These are phyloP conservation scores for Lantana camara DNA, from an alignment of 257 asterid species.

Conservation along the genomic window DNA sequence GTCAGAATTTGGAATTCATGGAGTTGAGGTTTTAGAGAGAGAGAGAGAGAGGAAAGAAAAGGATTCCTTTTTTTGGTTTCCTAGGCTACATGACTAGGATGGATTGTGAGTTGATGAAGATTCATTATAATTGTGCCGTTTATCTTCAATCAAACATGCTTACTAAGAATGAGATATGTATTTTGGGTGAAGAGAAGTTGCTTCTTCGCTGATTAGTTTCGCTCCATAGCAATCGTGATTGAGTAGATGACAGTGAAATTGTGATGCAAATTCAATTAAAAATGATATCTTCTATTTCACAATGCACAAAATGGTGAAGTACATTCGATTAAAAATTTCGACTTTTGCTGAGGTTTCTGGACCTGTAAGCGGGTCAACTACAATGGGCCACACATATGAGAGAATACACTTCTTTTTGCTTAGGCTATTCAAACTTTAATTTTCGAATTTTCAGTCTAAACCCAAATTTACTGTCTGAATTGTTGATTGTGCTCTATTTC, in stretches of 20 bases:
- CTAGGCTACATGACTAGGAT: background rate
- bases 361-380: background rate
- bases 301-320: too few relatives aligned
- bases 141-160: background rate
- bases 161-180: background rate
- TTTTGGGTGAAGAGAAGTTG: slow-evolving; percentile 13
- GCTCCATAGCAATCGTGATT: background rate
- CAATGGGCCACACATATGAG: background rate
- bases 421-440: slow-evolving; percentile 3
- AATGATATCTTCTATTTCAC: too few relatives aligned
- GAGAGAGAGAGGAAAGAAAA: too few relatives aligned
- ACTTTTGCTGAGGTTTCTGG: slow-evolving; percentile 1
- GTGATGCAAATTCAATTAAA: slow-evolving; percentile 7
- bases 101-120: slow-evolving; percentile 7
- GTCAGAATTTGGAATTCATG: slow-evolving; percentile 12
- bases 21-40: slow-evolving; percentile 20
- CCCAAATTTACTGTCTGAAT: slow-evolving; percentile 7
- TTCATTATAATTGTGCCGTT: background rate
- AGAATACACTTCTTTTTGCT: slow-evolving; percentile 16
- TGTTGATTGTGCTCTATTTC: slow-evolving; percentile 35
- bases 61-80: background rate
- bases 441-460: background rate
- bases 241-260: background rate
- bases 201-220: background rate
- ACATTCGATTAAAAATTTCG: background rate